Base-by-base conservation (phyloP, 768 basidiomycete species). In the Naganishia randhawae region DNA sequence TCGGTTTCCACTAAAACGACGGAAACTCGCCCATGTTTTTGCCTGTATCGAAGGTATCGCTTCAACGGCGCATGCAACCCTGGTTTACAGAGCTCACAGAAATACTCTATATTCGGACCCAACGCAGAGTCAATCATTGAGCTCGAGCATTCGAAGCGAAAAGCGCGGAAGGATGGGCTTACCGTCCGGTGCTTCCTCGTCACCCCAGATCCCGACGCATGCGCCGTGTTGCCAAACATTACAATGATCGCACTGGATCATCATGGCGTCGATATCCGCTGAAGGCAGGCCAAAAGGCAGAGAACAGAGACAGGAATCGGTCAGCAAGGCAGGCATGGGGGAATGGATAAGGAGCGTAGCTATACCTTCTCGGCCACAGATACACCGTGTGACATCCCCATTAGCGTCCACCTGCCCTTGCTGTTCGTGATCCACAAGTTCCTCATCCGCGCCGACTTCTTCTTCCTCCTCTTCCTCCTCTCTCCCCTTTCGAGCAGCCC, bases 161-260 rank as follows among this genome's bases (percentile, higher is more conserved):
- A 22, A n/a, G 29, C 57, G n/a, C 48, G 5, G 45, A 31, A 14
- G n/a, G 57, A 22, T 4, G 25, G 14, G 70, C 80, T 69, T 39
- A 80, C 80, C 76, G 71, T 81, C 78, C 33, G 80, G 80, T 14
- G 77, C 79, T 45, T 81, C 80, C 41, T 78, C 77, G 41, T 90
- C 87, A 79, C 74, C 76, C 73, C 79, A 79, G 35, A 90, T 90
- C 48, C 93, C 95, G 87, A 99, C 92, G 82, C 96, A 99, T 11
- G 88, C 84, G 3, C 93, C 93, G 78, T 99, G 95, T 81, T 99
- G 95, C 95, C 95, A 99, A 65, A 91, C 91, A 75, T 93, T 90
- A 83, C 95, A 99, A 50, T 84, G 88, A 81, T 98, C 95, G 81
- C 95, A 99, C 79, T 92, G 90, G 61, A 97, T 92, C 91, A 97